phyloP scores from a whole-genome alignment of 306 rosid species.

The Vachellia collinsii region DNA sequence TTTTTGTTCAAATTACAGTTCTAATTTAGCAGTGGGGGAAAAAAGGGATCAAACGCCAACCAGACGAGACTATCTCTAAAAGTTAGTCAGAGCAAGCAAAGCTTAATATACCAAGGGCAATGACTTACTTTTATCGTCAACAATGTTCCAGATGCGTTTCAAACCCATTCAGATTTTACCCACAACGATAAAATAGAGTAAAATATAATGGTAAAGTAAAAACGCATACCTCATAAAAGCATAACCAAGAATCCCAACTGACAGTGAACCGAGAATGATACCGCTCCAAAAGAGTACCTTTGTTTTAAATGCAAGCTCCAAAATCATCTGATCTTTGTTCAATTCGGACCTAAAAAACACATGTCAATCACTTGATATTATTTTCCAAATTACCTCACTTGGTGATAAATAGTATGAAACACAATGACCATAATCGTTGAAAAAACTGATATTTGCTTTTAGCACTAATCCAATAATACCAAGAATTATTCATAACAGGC shows the following conservation, averaged over 20 bases:
- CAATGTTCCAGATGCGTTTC: background rate
- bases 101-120: conserved; percentile 22
- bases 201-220: conserved; percentile 17
- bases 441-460: conserved; percentile 13
- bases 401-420: conserved; percentile 12
- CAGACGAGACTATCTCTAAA: background rate
- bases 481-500: conserved; percentile 16
- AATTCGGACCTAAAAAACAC: conserved; percentile 68
- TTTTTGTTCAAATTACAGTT: conserved; percentile 7
- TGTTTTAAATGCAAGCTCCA: conserved; percentile 55
- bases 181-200: background rate
- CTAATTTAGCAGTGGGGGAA: background rate
- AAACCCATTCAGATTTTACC: conserved; percentile 27
- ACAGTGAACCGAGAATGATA: conserved; percentile 64
- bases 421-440: conserved; percentile 8
- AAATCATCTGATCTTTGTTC: conserved; percentile 85
- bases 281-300: conserved; percentile 69
- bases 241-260: conserved; percentile 80
- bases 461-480: conserved; percentile 12
- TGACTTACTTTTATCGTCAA: background rate
- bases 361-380: conserved; percentile 20
- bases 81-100: conserved; percentile 6
- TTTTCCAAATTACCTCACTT: conserved; percentile 12
- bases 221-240: conserved; percentile 63
- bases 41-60: conserved; percentile 15